A percentile compares a stretch with the other conserved stretches of the same genome.
These are phyloP conservation scores for Monascus ruber DNA, from an alignment of 2,329 filamentous ascomycete genomes.

Conservation along the genomic window DNA sequence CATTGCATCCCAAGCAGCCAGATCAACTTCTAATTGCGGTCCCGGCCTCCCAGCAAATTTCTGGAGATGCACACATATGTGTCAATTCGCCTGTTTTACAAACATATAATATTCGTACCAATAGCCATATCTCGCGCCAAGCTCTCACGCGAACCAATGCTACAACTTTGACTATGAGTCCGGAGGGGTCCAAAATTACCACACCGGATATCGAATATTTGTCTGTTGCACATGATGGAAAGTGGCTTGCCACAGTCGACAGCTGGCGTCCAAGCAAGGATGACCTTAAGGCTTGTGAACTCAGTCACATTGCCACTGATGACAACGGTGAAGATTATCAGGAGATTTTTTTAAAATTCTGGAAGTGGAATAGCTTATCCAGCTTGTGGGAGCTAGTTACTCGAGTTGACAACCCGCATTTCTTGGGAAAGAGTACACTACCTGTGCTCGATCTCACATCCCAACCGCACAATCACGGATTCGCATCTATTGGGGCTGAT, in stretches of 20 bases:
- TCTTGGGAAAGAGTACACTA: slow-evolving; percentile 40
- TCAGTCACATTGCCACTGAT: slow-evolving; percentile 26
- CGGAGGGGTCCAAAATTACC: slow-evolving; percentile 57
- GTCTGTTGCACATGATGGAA: slow-evolving; percentile 65
- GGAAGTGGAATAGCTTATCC: slow-evolving; percentile 52
- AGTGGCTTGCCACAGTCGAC: slow-evolving; percentile 85
- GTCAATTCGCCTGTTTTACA: slow-evolving; percentile 55
- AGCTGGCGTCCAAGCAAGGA: slow-evolving; percentile 68
- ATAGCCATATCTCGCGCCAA: slow-evolving; percentile 72
- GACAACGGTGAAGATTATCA: slow-evolving; percentile 37
- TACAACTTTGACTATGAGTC: slow-evolving; percentile 66
- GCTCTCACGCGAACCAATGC: slow-evolving; percentile 79
- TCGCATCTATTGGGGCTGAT: slow-evolving; percentile 78
- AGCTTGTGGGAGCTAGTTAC: slow-evolving; percentile 63
- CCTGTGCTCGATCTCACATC: slow-evolving; percentile 61
- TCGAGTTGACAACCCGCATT: slow-evolving; percentile 74
- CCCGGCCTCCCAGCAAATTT: slow-evolving; percentile 39
- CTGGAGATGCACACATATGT: slow-evolving; percentile 25
- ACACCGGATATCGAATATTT: slow-evolving; percentile 70
- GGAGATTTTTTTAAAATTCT: slow-evolving; percentile 85
- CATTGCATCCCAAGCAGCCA: slow-evolving; percentile 50
- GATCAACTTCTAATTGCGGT: slow-evolving; percentile 59
- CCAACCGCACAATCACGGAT: slow-evolving; percentile 57
- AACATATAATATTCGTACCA: slow-evolving; percentile 71
- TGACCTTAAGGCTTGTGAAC: slow-evolving; percentile 52